Evolutionary conservation across 495 filamentous ascomycete species (phyloP).

Genomic region (Neurospora sp.): DNA sequence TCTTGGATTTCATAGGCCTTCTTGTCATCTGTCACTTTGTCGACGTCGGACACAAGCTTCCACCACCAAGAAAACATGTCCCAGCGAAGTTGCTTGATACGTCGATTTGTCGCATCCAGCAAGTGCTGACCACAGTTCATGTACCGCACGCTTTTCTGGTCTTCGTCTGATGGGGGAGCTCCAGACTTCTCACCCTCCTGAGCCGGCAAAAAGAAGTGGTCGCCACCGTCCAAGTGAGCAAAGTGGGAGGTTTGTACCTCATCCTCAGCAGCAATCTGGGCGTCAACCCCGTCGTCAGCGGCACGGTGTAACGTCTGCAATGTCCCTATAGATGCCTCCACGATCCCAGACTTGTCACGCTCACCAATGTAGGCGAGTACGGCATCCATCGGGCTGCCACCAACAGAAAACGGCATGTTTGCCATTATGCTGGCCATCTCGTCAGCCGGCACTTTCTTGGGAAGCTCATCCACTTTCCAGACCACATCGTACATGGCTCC

Average conservation of each 20-base stretch:
- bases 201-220: slow-evolving; percentile 14
- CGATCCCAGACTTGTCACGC: neutral
- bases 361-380: slow-evolving; percentile 26
- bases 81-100: slow-evolving; percentile 18
- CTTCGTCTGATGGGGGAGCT: neutral
- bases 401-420: slow-evolving; percentile 23
- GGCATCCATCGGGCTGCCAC: slow-evolving; percentile 37
- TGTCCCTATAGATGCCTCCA: slow-evolving; percentile 6
- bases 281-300: slow-evolving; percentile 27
- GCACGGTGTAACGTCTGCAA: slow-evolving; percentile 20
- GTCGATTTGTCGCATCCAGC: slow-evolving; percentile 8
- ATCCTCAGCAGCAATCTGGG: slow-evolving; percentile 21
- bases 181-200: neutral
- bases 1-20: neutral
- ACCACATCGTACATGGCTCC: slow-evolving; percentile 37
- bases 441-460: slow-evolving; percentile 22
- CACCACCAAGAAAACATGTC: slow-evolving; percentile 33
- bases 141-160: slow-evolving; percentile 2
- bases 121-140: slow-evolving; percentile 17
- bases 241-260: slow-evolving; percentile 25
- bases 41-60: slow-evolving; percentile 15
- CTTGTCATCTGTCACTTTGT: neutral
- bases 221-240: slow-evolving; percentile 15
- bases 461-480: slow-evolving; percentile 22
- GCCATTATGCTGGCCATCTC: neutral